phyloP scores from a whole-genome alignment of 768 basidiomycete genomes.

The Phlegmacium glaucopus region DNA sequence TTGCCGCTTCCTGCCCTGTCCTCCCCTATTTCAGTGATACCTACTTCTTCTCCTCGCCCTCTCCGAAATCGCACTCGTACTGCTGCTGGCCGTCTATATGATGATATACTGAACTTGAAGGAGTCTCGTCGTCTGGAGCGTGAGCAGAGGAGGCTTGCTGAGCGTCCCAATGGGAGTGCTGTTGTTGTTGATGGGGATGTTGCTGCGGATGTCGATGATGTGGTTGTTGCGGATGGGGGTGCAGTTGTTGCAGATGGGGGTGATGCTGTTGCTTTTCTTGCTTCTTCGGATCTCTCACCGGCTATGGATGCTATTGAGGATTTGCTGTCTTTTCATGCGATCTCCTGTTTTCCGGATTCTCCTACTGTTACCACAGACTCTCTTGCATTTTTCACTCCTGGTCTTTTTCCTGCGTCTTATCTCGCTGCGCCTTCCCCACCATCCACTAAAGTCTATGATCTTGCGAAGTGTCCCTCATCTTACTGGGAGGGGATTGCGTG shows the following conservation, averaged over 20 bases:
- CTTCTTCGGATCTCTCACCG: background rate
- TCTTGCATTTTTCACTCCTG: too few species aligned
- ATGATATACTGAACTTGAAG: background rate
- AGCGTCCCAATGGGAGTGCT: too few species aligned
- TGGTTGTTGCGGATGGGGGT: background rate
- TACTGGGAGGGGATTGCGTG: background rate
- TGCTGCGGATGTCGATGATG: background rate
- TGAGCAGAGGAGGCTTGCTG: background rate
- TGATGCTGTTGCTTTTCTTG: background rate
- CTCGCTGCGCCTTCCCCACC: slow-evolving; percentile 5
- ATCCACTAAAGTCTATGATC: background rate
- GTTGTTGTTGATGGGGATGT: background rate
- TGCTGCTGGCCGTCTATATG: background rate
- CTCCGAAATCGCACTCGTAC: background rate
- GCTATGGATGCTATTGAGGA: background rate
- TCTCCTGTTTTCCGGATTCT: too few species aligned
- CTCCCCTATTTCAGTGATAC: background rate
- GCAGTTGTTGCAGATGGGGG: background rate
- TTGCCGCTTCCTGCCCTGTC: background rate
- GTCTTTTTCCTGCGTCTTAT: too few species aligned
- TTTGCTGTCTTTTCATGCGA: background rate
- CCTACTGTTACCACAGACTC: too few species aligned
- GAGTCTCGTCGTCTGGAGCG: background rate
- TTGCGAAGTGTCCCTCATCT: slow-evolving; percentile 13
- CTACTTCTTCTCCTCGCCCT: background rate